Percentiles rank a stretch among this genome's conserved stretches.
Conservation (phyloP, 2,329 filamentous ascomycete species). For the Ceratocystis cacaofunesta region DNA sequence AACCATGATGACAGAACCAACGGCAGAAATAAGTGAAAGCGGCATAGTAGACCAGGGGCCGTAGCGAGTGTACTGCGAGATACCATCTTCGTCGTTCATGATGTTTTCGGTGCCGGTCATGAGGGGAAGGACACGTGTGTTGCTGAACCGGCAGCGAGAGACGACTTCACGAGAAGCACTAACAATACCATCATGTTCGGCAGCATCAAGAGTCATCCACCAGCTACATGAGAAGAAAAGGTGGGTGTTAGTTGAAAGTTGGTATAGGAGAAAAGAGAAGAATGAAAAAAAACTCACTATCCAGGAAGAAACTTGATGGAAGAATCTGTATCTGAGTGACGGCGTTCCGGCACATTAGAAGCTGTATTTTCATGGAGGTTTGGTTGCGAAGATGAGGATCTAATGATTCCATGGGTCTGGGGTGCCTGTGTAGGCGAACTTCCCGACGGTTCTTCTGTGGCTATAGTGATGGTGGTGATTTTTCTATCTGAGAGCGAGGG, state of each 20-base stretch:
- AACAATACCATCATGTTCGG: conserved; percentile 40
- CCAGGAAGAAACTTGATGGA: conserved; percentile 33
- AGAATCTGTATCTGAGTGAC: conserved; percentile 28
- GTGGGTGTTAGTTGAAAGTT: conserved; percentile 6
- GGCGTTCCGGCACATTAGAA: conserved; percentile 11
- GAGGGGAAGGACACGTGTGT: conserved; percentile 33
- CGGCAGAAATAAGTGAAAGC: conserved; percentile 33
- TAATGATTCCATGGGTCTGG: neutral
- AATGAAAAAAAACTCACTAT: conserved; percentile 26
- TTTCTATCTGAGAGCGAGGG: neutral
- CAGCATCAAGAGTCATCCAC: conserved; percentile 44
- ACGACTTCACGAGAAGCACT: conserved; percentile 30
- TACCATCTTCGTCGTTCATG: conserved; percentile 23
- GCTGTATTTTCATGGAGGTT: neutral
- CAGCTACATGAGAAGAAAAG: conserved; percentile 28
- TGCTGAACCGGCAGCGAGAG: conserved; percentile 32
- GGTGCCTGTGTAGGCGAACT: neutral
- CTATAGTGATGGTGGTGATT: neutral
- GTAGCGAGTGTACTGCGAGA: conserved; percentile 29
- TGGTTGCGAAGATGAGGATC: neutral
- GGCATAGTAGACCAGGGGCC: conserved; percentile 33
- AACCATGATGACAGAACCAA: conserved; percentile 37
- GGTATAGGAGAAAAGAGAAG: neutral
- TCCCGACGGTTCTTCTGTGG: neutral
- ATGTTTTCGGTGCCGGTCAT: conserved; percentile 37